A percentile compares a stretch with the other conserved stretches of the same genome.
These are phyloP conservation scores for Funneliformis mosseae DNA, from an alignment of 192 early-diverging fungal species.

Conservation along the genomic window DNA sequence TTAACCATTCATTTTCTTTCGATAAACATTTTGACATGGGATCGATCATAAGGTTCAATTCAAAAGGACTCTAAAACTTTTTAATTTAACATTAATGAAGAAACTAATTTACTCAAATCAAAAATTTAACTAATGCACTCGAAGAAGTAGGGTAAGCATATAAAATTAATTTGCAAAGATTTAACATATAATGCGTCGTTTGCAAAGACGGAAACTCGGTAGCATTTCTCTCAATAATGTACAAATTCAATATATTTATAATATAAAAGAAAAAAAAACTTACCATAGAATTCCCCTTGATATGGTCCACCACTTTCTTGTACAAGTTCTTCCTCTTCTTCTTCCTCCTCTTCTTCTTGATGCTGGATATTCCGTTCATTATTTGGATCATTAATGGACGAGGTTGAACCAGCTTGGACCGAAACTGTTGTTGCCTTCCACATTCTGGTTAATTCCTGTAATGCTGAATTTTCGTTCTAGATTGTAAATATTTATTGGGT, in stretches of 20 bases:
- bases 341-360: slow-evolving; percentile 29
- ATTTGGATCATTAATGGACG: slow-evolving; percentile 16
- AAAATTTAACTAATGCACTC: neutral
- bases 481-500: neutral
- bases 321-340: slow-evolving; percentile 31
- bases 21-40: too few relatives aligned
- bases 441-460: neutral
- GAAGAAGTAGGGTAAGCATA: neutral
- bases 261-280: neutral
- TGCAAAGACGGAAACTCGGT: neutral
- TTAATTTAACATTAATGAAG: too few relatives aligned
- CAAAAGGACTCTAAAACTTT: too few relatives aligned
- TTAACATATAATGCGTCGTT: neutral
- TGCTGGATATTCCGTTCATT: slow-evolving; percentile 15
- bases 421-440: slow-evolving; percentile 24
- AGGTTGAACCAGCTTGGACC: neutral
- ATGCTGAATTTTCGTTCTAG: neutral
- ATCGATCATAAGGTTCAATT: too few relatives aligned
- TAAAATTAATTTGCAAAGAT: neutral
- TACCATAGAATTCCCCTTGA: slow-evolving; percentile 23
- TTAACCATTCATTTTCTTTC: too few relatives aligned
- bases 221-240: neutral
- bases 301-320: slow-evolving; percentile 21
- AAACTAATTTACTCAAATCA: too few relatives aligned
- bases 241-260: neutral